Evolutionary conservation across 2,329 filamentous ascomycete species (phyloP).

Genomic region (Ustulina deusta): DNA sequence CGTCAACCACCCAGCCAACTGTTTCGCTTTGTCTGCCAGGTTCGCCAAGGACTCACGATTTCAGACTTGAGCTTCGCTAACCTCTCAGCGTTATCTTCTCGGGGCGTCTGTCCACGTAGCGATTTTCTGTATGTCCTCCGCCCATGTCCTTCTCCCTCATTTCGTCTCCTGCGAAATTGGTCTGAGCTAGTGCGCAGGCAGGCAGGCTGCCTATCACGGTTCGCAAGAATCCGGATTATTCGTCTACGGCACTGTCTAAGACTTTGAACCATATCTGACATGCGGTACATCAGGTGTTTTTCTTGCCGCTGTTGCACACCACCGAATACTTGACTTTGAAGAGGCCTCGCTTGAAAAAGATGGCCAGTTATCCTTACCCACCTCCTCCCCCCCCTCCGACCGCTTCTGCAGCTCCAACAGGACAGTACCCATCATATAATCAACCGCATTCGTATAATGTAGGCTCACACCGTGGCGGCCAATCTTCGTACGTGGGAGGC

Average conservation of each 20-base stretch:
- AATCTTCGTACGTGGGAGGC: conserved; percentile 40
- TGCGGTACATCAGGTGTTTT: conserved; percentile 20
- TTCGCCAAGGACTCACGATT: background rate
- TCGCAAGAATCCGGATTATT: background rate
- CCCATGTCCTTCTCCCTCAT: background rate
- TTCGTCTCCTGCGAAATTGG: background rate
- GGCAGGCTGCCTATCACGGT: background rate
- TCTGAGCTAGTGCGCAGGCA: background rate
- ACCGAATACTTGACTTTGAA: conserved; percentile 17
- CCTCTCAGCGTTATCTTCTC: background rate
- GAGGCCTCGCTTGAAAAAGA: conserved; percentile 33
- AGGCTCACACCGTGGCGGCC: conserved; percentile 47
- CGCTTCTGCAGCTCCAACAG: conserved; percentile 47
- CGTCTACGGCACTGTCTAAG: background rate
- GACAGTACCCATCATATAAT: conserved; percentile 47
- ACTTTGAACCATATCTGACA: conserved; percentile 22
- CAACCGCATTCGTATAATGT: conserved; percentile 60
- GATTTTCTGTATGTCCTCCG: conserved; percentile 15
- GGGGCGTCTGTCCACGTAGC: background rate
- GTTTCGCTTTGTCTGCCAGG: conserved; percentile 4
- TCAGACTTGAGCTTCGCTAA: background rate
- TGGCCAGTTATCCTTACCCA: conserved; percentile 50
- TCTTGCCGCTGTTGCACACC: conserved; percentile 1
- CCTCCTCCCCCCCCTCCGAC: conserved; percentile 50
- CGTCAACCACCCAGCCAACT: conserved; percentile 10